Percentiles rank a stretch among this genome's conserved stretches.
Evolutionary conservation across 768 basidiomycete genomes (phyloP).

Genomic region (Xerocomellus intermedius): DNA sequence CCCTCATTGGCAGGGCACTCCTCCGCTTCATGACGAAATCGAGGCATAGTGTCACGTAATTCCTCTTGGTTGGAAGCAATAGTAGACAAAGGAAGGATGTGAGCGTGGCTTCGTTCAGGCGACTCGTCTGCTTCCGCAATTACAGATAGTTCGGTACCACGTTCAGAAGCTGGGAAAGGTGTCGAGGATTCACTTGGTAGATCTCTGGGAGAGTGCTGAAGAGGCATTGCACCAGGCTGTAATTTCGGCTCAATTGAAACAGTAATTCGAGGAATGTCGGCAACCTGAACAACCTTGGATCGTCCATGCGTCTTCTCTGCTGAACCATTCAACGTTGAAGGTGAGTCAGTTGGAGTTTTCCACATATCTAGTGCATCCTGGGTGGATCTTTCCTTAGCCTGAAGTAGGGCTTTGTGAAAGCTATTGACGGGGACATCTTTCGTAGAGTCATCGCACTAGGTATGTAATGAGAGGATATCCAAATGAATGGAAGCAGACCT

Average conservation of each 20-base stretch:
- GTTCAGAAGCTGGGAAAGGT: constrained; percentile 25
- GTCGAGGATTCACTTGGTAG: neutral
- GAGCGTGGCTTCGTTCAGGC: constrained; percentile 36
- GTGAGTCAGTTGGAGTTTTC: neutral
- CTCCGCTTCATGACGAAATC: neutral
- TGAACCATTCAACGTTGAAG: neutral
- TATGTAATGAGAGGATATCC: constrained; percentile 10
- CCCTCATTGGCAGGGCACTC: neutral
- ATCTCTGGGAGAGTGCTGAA: constrained; percentile 1
- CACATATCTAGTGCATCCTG: neutral
- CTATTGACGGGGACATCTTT: constrained; percentile 48
- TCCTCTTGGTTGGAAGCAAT: neutral
- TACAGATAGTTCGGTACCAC: constrained; percentile 54
- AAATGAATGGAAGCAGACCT: constrained; percentile 3
- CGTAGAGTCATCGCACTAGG: constrained; percentile 33
- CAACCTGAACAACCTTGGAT: constrained; percentile 2
- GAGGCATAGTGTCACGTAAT: neutral
- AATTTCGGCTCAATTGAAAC: constrained; percentile 4
- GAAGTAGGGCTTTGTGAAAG: constrained; percentile 46
- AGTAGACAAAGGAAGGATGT: neutral
- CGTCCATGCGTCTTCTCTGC: neutral
- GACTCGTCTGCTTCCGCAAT: constrained; percentile 72
- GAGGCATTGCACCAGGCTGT: neutral
- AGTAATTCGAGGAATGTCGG: constrained; percentile 4
- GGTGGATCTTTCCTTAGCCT: constrained; percentile 28